Evolutionary conservation across 208 protist species (phyloP), one percentile per base, ranked within the genome.

Genomic region (Sergeia podlipaevii): DNA sequence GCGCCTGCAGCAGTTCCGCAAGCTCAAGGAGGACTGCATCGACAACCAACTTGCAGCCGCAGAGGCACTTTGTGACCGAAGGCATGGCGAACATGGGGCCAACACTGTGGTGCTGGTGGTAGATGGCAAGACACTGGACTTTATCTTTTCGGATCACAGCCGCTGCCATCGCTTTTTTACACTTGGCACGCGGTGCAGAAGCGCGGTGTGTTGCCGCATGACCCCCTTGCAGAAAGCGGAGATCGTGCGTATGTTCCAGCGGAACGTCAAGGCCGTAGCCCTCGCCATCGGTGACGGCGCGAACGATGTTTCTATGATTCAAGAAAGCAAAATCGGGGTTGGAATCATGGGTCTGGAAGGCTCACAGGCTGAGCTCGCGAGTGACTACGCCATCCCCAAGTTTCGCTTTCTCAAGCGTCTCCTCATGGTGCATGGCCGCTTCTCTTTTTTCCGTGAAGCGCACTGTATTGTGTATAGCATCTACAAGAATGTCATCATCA

Each of bases 331-430:
- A n/a, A 78, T 98, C 24, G 96, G 96, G 21, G 70, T 98, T 13
- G 96, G 96, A 29, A 96, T 98, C 26, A 91, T 92, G 60, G 96
- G 97, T n/a, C 73, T 94, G 37, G 96, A 98, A 47, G 97, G 97
- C n/a, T 88, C 76, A 41, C 96, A 98, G 65, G 97, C 96, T 0
- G 93, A 89, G 45, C 60, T 92, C 13, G 81, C 88, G 6, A 80
- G 74, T 26, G 96, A 98, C 57, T 98, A 89, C 71, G 80, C 95
- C 38, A 83, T 98, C 10, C 74, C 71, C n/a, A 84, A 92, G 68
- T 98, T 98, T 53, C 67, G 80, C 43, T 91, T 95, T 58, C 65
- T 98, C 11, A 66, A 85, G 59, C 75, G 84, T 6, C 65, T 98
- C 4, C 58, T 98, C n/a, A 73, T 97, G 2, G 84, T 98, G 28